Base-by-base conservation (phyloP, 1,139 yeast genomes). In the Yamadazyma friedrichii region DNA sequence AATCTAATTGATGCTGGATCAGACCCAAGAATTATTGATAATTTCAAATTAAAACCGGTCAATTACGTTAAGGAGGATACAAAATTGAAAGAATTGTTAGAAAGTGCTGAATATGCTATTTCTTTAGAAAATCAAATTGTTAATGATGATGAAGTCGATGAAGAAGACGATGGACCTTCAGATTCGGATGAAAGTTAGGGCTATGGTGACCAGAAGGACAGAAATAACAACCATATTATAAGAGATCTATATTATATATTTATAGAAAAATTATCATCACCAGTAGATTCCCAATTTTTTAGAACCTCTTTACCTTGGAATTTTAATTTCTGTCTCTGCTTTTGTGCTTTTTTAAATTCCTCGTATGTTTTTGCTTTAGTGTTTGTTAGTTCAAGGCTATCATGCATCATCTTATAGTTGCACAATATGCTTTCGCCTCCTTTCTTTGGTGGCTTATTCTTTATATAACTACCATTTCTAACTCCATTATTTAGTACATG, bases 1-100 rank as follows among this genome's bases (percentile, higher is more conserved):
- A 86, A 85, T 59, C 72, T 93, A 48, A 70, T 93, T 45, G 97
- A 91, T 55, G 96, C 95, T 28, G 98, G 98, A 2, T 83, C 95
- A 1, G 95, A 91, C 62, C 89, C 95, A n/a, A 52, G 74, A 41
- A 61, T 69, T 31, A 53, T 54, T 22, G 74, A 72, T 49, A 57
- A 51, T 27, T 59, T 56, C 45, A 52, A 84, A 24, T 76, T 84
- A 54, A 84, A 77, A 53, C 96, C 98, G 10, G 70, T 84, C 34
- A 88, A 88, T 53, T 70, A 89, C 48, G 84, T 81, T 10, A 68
- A 62, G 25, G 76, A 79, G 38, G 74, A 77, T 33, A 73, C 69
- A 15, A 64, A 68, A 51, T 70, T 91, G 52, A 67, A 69, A 38
- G 81, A 81, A 48, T 65, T 81, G 35, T 73, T 91, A 51, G 88